Evolutionary conservation across 169 alveolate genomes (phyloP), one percentile per base, ranked within the genome.

Genomic region (Babesia caballi): DNA sequence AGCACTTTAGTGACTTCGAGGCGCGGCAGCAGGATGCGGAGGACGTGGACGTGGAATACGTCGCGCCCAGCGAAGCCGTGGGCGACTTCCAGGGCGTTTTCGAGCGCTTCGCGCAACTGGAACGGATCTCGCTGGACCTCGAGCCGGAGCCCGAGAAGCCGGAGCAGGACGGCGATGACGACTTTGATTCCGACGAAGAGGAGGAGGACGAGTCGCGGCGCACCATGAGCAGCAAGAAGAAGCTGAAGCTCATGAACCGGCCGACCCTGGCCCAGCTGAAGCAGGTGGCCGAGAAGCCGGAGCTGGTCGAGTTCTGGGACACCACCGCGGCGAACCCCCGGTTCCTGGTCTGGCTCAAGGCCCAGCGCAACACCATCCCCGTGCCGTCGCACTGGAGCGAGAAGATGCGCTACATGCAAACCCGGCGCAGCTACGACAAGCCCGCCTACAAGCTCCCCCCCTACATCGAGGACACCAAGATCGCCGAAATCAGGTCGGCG

Each of bases 301-400:
- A 92, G 60, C 94, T 95, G 33, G 98, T 96, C 35, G 98, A 96
- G 67, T 84, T 92, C 57, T 95, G 97, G 97, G 98, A 96, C 73
- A 90, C 97, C 42, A 96, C 99, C 36, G 95, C 99, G 14, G 84
- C 91, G 42, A 99, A 98, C 70, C 99, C 99, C 6, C 84, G 70
- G 49, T 96, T 97, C 70, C 91, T 95, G 60, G 96, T 97, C 19
- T 94, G 92, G 84, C 85, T 98, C 69, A 98, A 98, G 89, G 93
- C 97, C 47, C 87, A 89, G 51, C 90, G 96, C 59, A 96, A 97
- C 82, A 92, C 99, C 35, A 98, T 98, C 19, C 93, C 96, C 30
- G 99, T 98, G 30, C 99, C 99, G 9, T 92, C 90, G 38, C 99
- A 98, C 80, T 98, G 99, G 99, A 90, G 96, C 38, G 97, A 96